phyloP scores from a whole-genome alignment of 1,284 basidiomycete species.

The Ustilago cynodontis region DNA sequence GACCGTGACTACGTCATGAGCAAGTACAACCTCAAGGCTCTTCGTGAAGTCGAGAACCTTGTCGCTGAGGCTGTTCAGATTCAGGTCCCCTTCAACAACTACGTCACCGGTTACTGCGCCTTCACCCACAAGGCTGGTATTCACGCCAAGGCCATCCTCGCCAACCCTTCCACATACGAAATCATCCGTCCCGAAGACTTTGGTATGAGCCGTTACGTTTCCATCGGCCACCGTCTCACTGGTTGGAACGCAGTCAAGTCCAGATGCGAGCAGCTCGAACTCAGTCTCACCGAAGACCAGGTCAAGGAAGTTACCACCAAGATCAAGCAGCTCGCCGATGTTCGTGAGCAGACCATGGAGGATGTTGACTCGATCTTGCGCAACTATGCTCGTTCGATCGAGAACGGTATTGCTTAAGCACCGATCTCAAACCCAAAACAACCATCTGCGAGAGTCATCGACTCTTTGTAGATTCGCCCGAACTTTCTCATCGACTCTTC shows the following conservation, averaged over 20 bases:
- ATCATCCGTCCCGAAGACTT: constrained; percentile 81
- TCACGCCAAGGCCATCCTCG: constrained; percentile 99
- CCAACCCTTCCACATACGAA: constrained; percentile 95
- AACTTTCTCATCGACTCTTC: neutral
- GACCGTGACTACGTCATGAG: constrained; percentile 97
- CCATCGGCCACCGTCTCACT: constrained; percentile 96
- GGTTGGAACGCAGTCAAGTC: constrained; percentile 99
- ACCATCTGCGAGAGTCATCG: neutral
- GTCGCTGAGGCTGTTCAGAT: constrained; percentile 99
- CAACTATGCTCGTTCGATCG: constrained; percentile 72
- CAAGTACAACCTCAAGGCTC: constrained; percentile 98
- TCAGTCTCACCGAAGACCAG: constrained; percentile 86
- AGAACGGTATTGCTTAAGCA: constrained; percentile 41
- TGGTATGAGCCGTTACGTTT: constrained; percentile 96
- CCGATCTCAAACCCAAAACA: neutral
- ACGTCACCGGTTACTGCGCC: constrained; percentile 90
- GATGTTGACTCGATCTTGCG: constrained; percentile 97
- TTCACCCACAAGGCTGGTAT: constrained; percentile 99
- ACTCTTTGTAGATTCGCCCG: too few relatives aligned
- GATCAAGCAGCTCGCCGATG: constrained; percentile 99
- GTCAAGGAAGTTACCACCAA: constrained; percentile 95
- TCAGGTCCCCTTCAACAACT: constrained; percentile 96
- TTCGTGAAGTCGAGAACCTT: constrained; percentile 98
- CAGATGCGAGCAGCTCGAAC: constrained; percentile 94
- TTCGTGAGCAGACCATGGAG: constrained; percentile 98